Percentiles rank a stretch among this genome's conserved stretches.
Conservation (phyloP, 106 monocot genomes). For the Hemerocallis citrina region DNA sequence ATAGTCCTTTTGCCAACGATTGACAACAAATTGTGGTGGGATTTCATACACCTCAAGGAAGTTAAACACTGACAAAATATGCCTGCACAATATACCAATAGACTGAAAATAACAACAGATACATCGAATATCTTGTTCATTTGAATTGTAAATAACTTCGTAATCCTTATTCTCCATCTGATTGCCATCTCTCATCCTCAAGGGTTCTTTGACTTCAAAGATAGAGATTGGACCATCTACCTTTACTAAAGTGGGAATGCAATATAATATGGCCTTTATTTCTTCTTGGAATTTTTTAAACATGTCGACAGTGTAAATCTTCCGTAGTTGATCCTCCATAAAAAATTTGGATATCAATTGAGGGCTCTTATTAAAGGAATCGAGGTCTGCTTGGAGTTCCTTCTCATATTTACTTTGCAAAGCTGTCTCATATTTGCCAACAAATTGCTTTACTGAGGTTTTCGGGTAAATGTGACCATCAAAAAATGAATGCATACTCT, state of each 20-base stretch:
- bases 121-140: slow-evolving; percentile 24
- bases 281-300: slow-evolving; percentile 59
- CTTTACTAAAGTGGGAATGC: slow-evolving; percentile 26
- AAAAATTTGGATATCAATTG: slow-evolving; percentile 43
- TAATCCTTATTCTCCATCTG: slow-evolving; percentile 37
- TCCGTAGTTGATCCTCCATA: slow-evolving; percentile 51
- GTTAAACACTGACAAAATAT: slow-evolving; percentile 36
- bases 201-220: slow-evolving; percentile 40
- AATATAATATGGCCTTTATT: slow-evolving; percentile 49
- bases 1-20: slow-evolving; percentile 42
- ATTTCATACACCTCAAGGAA: slow-evolving; percentile 46
- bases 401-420: slow-evolving; percentile 36
- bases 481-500: slow-evolving; percentile 22
- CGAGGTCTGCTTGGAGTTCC: slow-evolving; percentile 37
- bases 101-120: slow-evolving; percentile 34
- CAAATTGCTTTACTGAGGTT: slow-evolving; percentile 37
- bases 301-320: slow-evolving; percentile 45
- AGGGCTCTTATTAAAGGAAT: slow-evolving; percentile 42
- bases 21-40: slow-evolving; percentile 29
- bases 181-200: slow-evolving; percentile 34
- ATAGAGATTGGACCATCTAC: slow-evolving; percentile 36
- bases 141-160: slow-evolving; percentile 35
- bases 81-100: slow-evolving; percentile 40
- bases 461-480: slow-evolving; percentile 39
- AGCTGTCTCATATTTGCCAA: slow-evolving; percentile 32